A percentile compares a stretch with the other conserved stretches of the same genome.
Evolutionary conservation across 495 filamentous ascomycete species (phyloP).

Genomic region (Penicillium dipodomyicola): DNA sequence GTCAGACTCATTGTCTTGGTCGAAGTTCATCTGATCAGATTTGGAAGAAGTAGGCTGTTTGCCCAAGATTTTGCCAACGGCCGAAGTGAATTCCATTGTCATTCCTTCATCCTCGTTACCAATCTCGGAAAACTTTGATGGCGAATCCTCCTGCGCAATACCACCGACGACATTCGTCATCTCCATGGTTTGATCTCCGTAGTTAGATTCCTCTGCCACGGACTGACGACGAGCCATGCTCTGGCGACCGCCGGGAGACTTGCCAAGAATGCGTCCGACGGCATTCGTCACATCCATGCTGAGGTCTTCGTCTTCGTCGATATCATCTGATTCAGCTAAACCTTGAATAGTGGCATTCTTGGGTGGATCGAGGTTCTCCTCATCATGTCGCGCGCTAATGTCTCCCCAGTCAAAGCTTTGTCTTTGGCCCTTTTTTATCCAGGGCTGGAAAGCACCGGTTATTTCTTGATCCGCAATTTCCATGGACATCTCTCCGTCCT

Average conservation of each 20-base stretch:
- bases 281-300: constrained; percentile 85
- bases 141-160: constrained; percentile 43
- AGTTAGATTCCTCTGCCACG: constrained; percentile 38
- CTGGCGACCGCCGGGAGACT: constrained; percentile 34
- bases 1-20: constrained; percentile 44
- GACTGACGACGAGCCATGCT: constrained; percentile 41
- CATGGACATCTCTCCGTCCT: constrained; percentile 60
- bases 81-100: constrained; percentile 80
- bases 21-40: constrained; percentile 24
- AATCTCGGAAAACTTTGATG: constrained; percentile 36
- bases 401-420: constrained; percentile 49
- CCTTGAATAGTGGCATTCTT: constrained; percentile 17
- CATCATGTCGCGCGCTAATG: constrained; percentile 52
- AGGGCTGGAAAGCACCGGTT: constrained; percentile 69
- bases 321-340: constrained; percentile 23
- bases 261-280: constrained; percentile 75
- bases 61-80: constrained; percentile 62
- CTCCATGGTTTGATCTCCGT: constrained; percentile 71
- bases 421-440: constrained; percentile 54
- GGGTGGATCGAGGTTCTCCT: constrained; percentile 62
- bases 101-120: constrained; percentile 65
- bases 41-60: constrained; percentile 33
- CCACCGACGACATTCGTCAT: constrained; percentile 73
- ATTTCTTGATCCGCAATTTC: constrained; percentile 81
- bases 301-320: constrained; percentile 59